Evolutionary conservation across 805 yeast species (phyloP).

Genomic region (Metschnikowia chrysomelidarum): DNA sequence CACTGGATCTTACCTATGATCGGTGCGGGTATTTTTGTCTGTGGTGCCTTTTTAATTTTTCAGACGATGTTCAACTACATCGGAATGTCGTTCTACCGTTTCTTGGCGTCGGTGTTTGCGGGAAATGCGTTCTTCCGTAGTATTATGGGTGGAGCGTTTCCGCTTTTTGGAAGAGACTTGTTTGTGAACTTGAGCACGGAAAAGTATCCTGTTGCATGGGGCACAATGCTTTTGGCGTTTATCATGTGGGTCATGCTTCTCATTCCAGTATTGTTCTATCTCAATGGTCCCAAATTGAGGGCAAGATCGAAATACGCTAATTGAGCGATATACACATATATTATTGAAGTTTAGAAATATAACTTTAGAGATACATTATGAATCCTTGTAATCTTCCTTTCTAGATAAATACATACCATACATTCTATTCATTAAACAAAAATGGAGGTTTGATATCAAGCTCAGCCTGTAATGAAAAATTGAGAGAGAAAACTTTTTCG

Average conservation of each 20-base stretch:
- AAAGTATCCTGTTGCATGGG: slow-evolving; percentile 15
- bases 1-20: slow-evolving; percentile 17
- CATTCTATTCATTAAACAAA: no score
- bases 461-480: no score
- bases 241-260: slow-evolving; percentile 7
- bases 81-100: slow-evolving; percentile 13
- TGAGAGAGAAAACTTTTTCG: no score
- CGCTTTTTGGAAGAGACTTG: slow-evolving; percentile 15
- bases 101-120: slow-evolving; percentile 16
- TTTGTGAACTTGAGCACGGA: slow-evolving; percentile 8
- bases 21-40: slow-evolving; percentile 12
- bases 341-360: no score
- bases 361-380: no score
- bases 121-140: slow-evolving; percentile 16
- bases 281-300: slow-evolving; percentile 14
- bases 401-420: no score
- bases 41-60: slow-evolving; percentile 13
- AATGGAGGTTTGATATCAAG: no score
- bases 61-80: slow-evolving; percentile 17
- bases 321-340: no score
- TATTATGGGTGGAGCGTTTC: slow-evolving; percentile 18
- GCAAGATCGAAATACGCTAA: slow-evolving; percentile 16
- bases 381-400: no score
- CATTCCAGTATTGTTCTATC: slow-evolving; percentile 12
- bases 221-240: slow-evolving; percentile 13